Conservation (phyloP, 2,329 filamentous ascomycete genomes). For the Ophiostoma triangulosporum region DNA sequence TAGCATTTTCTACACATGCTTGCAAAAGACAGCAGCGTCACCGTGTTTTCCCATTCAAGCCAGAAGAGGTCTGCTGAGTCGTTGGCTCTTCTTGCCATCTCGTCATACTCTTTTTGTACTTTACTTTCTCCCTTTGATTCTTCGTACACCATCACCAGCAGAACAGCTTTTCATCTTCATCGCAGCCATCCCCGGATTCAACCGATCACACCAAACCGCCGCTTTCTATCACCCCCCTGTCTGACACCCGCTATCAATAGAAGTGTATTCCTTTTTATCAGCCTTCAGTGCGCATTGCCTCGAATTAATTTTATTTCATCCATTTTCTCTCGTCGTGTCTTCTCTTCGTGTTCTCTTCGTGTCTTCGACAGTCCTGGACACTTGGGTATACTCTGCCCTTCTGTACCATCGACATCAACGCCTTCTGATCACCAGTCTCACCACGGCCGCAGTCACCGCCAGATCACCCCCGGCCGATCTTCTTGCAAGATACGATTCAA, state of each 20-base stretch:
- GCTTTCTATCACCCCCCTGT: background rate
- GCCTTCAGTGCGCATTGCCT: background rate
- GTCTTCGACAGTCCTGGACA: background rate
- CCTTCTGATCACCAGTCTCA: background rate
- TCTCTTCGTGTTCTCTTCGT: background rate
- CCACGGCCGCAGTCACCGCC: background rate
- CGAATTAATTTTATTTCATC: background rate
- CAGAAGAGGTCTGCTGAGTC: background rate
- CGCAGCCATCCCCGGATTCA: background rate
- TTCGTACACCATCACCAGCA: background rate
- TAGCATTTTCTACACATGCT: background rate
- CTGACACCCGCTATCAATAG: background rate
- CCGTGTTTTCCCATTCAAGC: background rate
- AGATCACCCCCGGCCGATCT: background rate
- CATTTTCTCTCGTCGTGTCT: background rate
- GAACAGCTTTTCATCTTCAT: slow-evolving; percentile 1
- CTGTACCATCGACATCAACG: background rate
- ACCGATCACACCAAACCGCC: slow-evolving; percentile 4
- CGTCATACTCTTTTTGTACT: background rate
- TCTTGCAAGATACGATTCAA: background rate
- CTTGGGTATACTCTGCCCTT: background rate
- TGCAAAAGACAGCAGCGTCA: background rate
- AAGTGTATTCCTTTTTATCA: slow-evolving; percentile 1
- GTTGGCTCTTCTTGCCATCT: background rate
- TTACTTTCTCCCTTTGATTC: background rate